Evolutionary conservation across 768 basidiomycete genomes (phyloP), one percentile per base, ranked within the genome.

Genomic region (Tricholoma hemisulphureum): DNA sequence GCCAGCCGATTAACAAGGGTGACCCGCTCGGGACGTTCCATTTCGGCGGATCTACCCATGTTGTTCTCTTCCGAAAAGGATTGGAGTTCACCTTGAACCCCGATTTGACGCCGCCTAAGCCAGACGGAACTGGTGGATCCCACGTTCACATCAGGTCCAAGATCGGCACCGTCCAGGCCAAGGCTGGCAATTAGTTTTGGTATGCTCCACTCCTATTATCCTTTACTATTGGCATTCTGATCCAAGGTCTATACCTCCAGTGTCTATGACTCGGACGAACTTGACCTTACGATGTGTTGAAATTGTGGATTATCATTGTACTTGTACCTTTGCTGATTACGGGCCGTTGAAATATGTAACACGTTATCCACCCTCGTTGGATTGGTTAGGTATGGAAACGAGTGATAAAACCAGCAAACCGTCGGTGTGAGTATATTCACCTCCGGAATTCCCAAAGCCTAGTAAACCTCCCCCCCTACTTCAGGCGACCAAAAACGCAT

Each of bases 1-100:
- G 28, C 18, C 29, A 31, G 34, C n/a, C 31, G 34, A n/a, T 51
- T 29, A 71, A 69, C 56, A 79, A 79, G 59, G 85, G 87, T 3
- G 80, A 85, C 21, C 67, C 85, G 63, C 58, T 86, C 0, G 87
- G 86, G 59, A 78, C 72, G 76, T 83, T 87, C 79, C 85, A 84
- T 67, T 86, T 83, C 70, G 85, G 83, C 8, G 85, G 84, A 35
- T 50, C 50, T 23, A 48, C 37, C 13, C 23, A 51, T 26, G 23
- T 24, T 14, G 23, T 46, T 26, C 9, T 46, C 43, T 46, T 46
- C 43, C 43, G 23, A 16, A 46, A 46, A 3, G 43, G 43, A 21
- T 45, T 45, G 43, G 24, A 45, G 24, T 45, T 45, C 21, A 45
- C 43, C 43, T 45, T 45, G 43, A 45, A 45, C 23, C 21, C 20